Percentiles rank a stretch among this genome's conserved stretches.
Conservation (phyloP, 805 yeast species). For the Sporopachydermia lactativora region DNA sequence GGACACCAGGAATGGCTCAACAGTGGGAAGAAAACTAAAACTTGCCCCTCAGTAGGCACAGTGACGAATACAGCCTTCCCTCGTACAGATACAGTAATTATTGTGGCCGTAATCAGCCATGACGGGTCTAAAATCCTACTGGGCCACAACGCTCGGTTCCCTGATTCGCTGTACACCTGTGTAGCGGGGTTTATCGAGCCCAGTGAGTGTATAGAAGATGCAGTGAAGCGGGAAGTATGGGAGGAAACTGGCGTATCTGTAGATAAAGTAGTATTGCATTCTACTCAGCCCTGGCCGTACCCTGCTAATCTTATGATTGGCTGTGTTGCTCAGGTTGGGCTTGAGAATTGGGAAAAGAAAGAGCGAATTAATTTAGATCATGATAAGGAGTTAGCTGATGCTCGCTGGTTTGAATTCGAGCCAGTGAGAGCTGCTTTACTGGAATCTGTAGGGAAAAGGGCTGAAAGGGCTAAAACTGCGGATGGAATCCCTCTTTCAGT, state of each 20-base stretch:
- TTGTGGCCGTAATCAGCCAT: conserved; percentile 59
- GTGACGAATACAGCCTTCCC: conserved; percentile 82
- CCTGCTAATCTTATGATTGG: conserved; percentile 93
- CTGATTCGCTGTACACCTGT: conserved; percentile 43
- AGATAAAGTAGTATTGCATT: conserved; percentile 40
- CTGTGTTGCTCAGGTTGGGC: conserved; percentile 60
- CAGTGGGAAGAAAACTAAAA: conserved; percentile 9
- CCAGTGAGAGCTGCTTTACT: conserved; percentile 31
- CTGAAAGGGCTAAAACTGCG: background rate
- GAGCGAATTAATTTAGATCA: conserved; percentile 48
- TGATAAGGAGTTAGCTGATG: conserved; percentile 78
- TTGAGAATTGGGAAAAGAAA: conserved; percentile 51
- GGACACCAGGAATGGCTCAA: conserved; percentile 5
- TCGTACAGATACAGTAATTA: conserved; percentile 80
- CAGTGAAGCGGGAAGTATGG: conserved; percentile 82
- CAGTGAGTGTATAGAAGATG: conserved; percentile 80
- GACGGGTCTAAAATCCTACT: conserved; percentile 50
- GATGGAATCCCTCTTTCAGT: conserved; percentile 6
- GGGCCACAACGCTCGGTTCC: conserved; percentile 55
- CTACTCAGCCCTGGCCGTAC: conserved; percentile 96
- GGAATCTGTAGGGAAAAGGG: conserved; percentile 3
- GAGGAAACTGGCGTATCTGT: conserved; percentile 84
- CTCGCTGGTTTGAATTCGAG: conserved; percentile 62
- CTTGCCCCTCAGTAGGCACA: conserved; percentile 23
- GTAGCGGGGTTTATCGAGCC: conserved; percentile 97